Evolutionary conservation across 805 yeast genomes (phyloP), one percentile per base, ranked within the genome.

Genomic region (Henningerozyma blattae): DNA sequence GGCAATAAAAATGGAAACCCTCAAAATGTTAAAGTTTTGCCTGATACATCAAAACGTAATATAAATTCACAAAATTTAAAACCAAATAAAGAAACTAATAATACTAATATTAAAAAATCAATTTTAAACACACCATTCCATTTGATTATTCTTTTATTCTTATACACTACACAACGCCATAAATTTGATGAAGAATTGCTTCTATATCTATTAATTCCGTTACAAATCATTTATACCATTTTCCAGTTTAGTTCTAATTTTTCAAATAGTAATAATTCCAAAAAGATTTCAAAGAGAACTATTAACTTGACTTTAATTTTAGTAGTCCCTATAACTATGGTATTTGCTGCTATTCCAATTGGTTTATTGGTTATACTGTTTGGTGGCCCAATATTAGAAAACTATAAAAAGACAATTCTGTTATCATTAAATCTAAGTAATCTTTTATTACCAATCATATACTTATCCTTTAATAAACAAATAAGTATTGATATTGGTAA

Each of bases 311-410:
- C 27, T 10, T 24, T 24, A 20, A n/a, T 19, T 8, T 15, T 22
- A 13, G 24, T 15, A 12, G 20, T 24, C 15, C 27, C 22, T 5
- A 10, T 24, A 6, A n/a, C n/a, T 24, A 8, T 6, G 10, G 6
- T n/a, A 9, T 12, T 47, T 6, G 30, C 56, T 10, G 46, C 57
- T 30, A 7, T 53, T 5, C 54, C 58, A 3, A 39, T 52, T 2
- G 40, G 43, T 34, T 22, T 57, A 2, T 38, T 65, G 2, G 50
- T 79, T 30, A 62, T 85, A 2, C 46, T 85, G 9, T 72, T 83
- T 49, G 96, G 96, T 8, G 93, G 95, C 0, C 95, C 95, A 12
- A 61, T 80, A 28, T 58, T 72, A 1, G 61, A 71, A 2, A 62
- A 66, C 22, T 38, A 67, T 20, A 42, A 38, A 6, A 77, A 75